phyloP scores from a whole-genome alignment of 768 basidiomycete species.

The Lanmaoa pseudosensibilis region DNA sequence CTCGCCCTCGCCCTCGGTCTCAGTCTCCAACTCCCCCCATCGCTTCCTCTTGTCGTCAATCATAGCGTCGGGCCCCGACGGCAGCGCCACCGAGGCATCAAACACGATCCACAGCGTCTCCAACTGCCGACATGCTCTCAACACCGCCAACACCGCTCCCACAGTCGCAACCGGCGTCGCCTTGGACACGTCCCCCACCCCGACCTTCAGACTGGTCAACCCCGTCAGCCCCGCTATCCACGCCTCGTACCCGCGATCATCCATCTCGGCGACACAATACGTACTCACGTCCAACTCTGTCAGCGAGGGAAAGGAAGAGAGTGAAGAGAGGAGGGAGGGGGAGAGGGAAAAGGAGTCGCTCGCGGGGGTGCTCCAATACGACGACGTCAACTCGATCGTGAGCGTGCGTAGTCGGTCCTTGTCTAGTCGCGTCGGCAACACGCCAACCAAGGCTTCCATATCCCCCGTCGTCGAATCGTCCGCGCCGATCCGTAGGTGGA shows the following conservation, averaged over 20 bases:
- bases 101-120: conserved; percentile 23
- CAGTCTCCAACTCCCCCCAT: background rate
- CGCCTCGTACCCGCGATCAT: conserved; percentile 18
- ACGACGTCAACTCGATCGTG: conserved; percentile 26
- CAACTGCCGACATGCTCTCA: conserved; percentile 20
- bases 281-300: conserved; percentile 22
- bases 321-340: conserved; percentile 9
- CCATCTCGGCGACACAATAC: conserved; percentile 18
- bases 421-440: conserved; percentile 16
- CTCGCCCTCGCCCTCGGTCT: background rate
- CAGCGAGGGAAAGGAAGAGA: conserved; percentile 17
- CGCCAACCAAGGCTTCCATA: conserved; percentile 10
- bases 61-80: background rate
- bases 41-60: background rate
- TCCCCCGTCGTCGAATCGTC: conserved; percentile 25
- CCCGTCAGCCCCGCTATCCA: conserved; percentile 14
- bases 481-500: conserved; percentile 24
- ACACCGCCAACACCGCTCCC: conserved; percentile 18
- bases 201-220: conserved; percentile 21
- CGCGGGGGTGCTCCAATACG: conserved; percentile 27
- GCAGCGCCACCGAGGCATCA: conserved; percentile 15
- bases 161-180: conserved; percentile 20
- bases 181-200: conserved; percentile 19
- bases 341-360: conserved; percentile 26
- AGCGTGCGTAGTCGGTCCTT: conserved; percentile 9